Conservation (phyloP, 1,139 yeast species). For the Pneumocystis wakefieldiae region DNA sequence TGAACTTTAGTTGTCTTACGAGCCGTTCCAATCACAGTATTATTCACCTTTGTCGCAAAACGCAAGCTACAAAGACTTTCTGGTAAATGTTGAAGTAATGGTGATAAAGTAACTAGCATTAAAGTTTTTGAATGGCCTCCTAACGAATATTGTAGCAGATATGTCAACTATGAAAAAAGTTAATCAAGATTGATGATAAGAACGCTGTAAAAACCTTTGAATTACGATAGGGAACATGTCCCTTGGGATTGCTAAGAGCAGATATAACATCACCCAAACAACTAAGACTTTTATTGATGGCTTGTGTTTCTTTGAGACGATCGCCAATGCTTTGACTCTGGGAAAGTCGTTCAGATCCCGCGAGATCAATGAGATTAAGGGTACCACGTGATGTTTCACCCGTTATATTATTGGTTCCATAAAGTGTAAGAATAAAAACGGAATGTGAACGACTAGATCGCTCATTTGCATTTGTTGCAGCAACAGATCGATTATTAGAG, state of each 20-base stretch:
- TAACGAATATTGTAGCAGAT: constrained; percentile 66
- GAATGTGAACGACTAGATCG: constrained; percentile 63
- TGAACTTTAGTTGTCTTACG: constrained; percentile 5
- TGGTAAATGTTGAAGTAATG: constrained; percentile 42
- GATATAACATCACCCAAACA: constrained; percentile 81
- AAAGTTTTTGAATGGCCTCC: constrained; percentile 79
- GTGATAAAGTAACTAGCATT: constrained; percentile 86
- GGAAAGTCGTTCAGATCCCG: constrained; percentile 78
- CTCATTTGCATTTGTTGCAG: constrained; percentile 68
- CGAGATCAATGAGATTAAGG: constrained; percentile 63
- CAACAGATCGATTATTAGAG: constrained; percentile 52
- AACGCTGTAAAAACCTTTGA: constrained; percentile 24
- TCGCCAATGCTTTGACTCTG: constrained; percentile 51
- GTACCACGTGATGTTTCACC: constrained; percentile 43
- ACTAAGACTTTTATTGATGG: constrained; percentile 78
- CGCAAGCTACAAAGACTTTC: constrained; percentile 77
- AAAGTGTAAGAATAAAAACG: constrained; percentile 50
- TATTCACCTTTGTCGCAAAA: constrained; percentile 59
- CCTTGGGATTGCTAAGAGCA: constrained; percentile 37
- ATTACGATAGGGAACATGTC: constrained; percentile 43
- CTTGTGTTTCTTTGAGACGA: constrained; percentile 71
- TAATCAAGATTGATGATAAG: not conserved
- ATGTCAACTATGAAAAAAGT: constrained; percentile 41
- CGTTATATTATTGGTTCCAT: constrained; percentile 40
- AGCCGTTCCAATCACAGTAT: constrained; percentile 22